Percentiles rank a stretch among this genome's conserved stretches.
Conservation (phyloP, 345 rosid genomes). For the Pistacia vera region DNA sequence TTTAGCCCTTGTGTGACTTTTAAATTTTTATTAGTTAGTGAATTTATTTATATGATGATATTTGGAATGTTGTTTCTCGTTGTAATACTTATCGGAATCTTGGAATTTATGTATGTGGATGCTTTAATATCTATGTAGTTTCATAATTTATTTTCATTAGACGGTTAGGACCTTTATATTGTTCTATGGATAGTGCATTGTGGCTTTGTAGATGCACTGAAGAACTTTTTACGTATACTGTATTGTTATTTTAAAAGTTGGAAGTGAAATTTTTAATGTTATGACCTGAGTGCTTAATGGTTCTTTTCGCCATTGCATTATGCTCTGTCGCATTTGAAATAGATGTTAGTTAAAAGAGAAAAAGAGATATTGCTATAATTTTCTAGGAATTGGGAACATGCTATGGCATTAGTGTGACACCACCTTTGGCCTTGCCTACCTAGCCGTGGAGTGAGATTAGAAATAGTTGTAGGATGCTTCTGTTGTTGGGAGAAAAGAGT, state of each 20-base stretch:
- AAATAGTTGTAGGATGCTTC: no score
- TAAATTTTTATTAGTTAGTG: neutral
- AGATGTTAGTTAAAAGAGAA: no score
- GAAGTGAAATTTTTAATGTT: neutral
- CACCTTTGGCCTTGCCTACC: no score
- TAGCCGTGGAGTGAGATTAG: no score
- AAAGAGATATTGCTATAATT: no score
- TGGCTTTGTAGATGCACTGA: neutral
- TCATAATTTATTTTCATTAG: no score
- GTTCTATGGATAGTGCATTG: neutral
- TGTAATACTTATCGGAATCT: neutral
- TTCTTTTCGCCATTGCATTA: neutral
- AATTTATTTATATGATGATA: neutral
- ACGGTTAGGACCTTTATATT: neutral
- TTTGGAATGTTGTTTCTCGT: neutral
- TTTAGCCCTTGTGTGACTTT: neutral
- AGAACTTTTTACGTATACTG: neutral
- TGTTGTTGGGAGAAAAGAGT: no score
- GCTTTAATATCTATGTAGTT: neutral
- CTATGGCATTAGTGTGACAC: no score
- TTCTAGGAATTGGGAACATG: no score
- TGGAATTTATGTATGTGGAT: neutral
- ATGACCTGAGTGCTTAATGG: neutral
- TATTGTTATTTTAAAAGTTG: no score
- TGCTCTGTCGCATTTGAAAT: no score